Evolutionary conservation across 2,329 filamentous ascomycete genomes (phyloP).

Genomic region (Paecilomyces variotii): DNA sequence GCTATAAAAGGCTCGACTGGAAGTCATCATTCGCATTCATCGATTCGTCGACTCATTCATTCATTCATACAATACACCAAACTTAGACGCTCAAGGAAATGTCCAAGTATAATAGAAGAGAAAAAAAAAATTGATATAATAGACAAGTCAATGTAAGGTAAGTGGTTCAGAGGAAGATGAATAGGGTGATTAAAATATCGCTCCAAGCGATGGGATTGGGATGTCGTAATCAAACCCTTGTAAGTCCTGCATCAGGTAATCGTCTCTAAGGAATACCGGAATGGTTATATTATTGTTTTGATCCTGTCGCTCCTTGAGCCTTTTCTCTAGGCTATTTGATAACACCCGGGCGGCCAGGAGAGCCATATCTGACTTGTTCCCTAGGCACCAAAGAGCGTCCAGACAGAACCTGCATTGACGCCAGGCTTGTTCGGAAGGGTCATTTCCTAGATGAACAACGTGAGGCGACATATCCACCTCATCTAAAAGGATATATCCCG

Average conservation of each 20-base stretch:
- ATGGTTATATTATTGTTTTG: background rate
- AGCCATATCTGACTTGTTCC: constrained; percentile 49
- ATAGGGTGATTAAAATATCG: background rate
- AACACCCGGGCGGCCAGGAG: constrained; percentile 24
- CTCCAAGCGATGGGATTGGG: background rate
- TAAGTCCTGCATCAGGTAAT: background rate
- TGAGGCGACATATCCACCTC: background rate
- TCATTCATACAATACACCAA: background rate
- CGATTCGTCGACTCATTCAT: no score
- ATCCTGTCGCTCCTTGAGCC: background rate
- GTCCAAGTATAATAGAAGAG: no score
- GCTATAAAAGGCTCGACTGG: background rate
- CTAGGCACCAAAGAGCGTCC: constrained; percentile 48
- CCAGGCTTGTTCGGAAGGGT: constrained; percentile 25
- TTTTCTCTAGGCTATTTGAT: background rate
- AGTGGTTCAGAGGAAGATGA: background rate
- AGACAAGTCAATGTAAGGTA: background rate
- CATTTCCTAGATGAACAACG: background rate
- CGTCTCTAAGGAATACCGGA: background rate
- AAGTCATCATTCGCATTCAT: background rate
- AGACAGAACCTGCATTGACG: constrained; percentile 41
- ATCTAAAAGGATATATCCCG: constrained; percentile 35
- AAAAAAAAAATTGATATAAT: background rate
- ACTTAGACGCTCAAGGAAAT: background rate
- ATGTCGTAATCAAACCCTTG: background rate